phyloP scores from a whole-genome alignment of 2,329 filamentous ascomycete species.

The Talaromyces sp. region DNA sequence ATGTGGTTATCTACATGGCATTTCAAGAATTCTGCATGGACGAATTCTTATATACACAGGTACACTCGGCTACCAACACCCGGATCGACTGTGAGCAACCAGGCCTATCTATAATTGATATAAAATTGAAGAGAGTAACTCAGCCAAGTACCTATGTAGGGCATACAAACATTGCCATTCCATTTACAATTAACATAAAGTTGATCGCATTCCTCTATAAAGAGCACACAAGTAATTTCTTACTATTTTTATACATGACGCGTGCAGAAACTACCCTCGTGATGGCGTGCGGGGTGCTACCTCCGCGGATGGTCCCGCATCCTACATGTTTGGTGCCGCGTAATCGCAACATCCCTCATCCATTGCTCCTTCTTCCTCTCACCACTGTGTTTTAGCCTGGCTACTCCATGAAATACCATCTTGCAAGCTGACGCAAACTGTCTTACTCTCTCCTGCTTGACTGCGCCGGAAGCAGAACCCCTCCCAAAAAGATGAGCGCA shows the following conservation, averaged over 20 bases:
- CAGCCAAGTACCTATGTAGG: not conserved
- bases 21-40: too few species aligned
- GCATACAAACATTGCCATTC: not conserved
- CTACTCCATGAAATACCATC: not conserved
- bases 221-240: not conserved
- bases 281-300: not conserved
- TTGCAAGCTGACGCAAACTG: not conserved
- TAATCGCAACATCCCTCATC: not conserved
- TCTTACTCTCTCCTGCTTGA: not conserved
- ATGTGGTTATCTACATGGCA: too few species aligned
- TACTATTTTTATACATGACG: not conserved
- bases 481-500: slow-evolving; percentile 20
- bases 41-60: too few species aligned
- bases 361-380: not conserved
- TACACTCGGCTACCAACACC: too few species aligned
- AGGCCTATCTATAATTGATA: too few species aligned
- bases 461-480: not conserved
- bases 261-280: not conserved
- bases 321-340: not conserved
- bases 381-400: not conserved
- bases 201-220: not conserved
- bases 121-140: not conserved
- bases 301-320: not conserved
- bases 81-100: too few species aligned
- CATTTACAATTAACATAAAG: not conserved